Evolutionary conservation across 1,284 basidiomycete genomes (phyloP).

Genomic region (Melampsora americana): DNA sequence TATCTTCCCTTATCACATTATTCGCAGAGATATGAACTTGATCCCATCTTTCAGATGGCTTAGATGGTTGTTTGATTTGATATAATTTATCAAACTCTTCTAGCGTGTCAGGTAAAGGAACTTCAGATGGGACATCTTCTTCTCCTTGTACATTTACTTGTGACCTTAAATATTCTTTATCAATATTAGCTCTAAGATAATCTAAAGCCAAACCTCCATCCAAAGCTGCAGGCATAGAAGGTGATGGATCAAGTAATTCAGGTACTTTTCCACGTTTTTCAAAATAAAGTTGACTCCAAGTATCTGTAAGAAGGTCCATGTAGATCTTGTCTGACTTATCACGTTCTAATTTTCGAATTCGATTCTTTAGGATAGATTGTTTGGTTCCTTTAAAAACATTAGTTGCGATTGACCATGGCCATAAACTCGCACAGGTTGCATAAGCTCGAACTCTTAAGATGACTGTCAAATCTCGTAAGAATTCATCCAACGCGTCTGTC

Average conservation of each 20-base stretch:
- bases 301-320: slow-evolving; percentile 40
- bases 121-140: not conserved
- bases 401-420: slow-evolving; percentile 40
- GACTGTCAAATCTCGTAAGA: slow-evolving; percentile 36
- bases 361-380: slow-evolving; percentile 22
- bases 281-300: slow-evolving; percentile 42
- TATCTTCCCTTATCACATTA: slow-evolving; percentile 20
- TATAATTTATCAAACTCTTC: slow-evolving; percentile 19
- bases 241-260: slow-evolving; percentile 32
- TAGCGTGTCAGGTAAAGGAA: slow-evolving; percentile 18
- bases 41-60: slow-evolving; percentile 37
- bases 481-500: slow-evolving; percentile 34
- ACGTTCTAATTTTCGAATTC: slow-evolving; percentile 29
- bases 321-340: slow-evolving; percentile 36
- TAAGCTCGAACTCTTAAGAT: slow-evolving; percentile 34
- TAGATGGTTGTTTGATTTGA: slow-evolving; percentile 4
- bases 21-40: slow-evolving; percentile 18
- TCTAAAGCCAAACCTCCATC: slow-evolving; percentile 36
- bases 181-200: slow-evolving; percentile 39
- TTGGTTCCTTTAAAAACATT: slow-evolving; percentile 25
- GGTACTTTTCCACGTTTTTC: slow-evolving; percentile 39
- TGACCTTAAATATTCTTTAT: slow-evolving; percentile 37
- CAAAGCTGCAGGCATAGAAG: slow-evolving; percentile 10
- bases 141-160: slow-evolving; percentile 22
- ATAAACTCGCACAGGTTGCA: slow-evolving; percentile 38